Conservation (phyloP, 129 eudicot genomes). For the Tanacetum coccineum region DNA sequence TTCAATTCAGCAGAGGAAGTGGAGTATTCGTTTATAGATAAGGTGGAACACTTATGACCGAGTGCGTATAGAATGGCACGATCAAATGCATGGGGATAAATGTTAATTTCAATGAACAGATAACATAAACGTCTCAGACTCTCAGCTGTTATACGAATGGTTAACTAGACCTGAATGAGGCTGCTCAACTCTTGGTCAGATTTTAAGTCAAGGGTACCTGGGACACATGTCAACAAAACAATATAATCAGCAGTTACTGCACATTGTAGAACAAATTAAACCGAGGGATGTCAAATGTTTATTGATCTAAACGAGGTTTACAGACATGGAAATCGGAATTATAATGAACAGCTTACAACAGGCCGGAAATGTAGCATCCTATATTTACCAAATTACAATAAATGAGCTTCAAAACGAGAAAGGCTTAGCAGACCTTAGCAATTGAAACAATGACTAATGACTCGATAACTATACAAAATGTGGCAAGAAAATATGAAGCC, state of each 20-base stretch:
- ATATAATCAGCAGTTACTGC: not conserved
- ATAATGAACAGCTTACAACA: slow-evolving; percentile 18
- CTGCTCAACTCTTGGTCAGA: too few species aligned
- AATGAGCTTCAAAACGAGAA: slow-evolving; percentile 15
- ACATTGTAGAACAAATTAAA: not conserved
- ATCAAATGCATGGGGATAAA: too few species aligned
- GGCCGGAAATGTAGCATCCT: slow-evolving; percentile 12
- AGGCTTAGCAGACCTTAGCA: slow-evolving; percentile 12
- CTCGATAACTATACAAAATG: slow-evolving; percentile 48
- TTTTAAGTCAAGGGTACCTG: too few species aligned
- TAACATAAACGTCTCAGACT: too few species aligned
- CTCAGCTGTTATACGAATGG: too few species aligned
- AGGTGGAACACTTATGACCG: too few species aligned
- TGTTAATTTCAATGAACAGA: too few species aligned
- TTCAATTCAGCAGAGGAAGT: too few species aligned
- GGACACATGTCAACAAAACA: too few species aligned
- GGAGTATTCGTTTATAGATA: too few species aligned
- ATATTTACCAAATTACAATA: slow-evolving; percentile 34
- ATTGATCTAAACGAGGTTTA: slow-evolving; percentile 23
- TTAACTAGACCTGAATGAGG: too few species aligned
- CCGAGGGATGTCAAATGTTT: not conserved
- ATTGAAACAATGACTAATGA: slow-evolving; percentile 21
- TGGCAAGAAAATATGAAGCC: slow-evolving; percentile 20
- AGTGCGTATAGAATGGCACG: too few species aligned
- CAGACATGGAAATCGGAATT: slow-evolving; percentile 18